phyloP scores from a whole-genome alignment of 2,329 filamentous ascomycete species.

The Botrytis pseudocinerea region DNA sequence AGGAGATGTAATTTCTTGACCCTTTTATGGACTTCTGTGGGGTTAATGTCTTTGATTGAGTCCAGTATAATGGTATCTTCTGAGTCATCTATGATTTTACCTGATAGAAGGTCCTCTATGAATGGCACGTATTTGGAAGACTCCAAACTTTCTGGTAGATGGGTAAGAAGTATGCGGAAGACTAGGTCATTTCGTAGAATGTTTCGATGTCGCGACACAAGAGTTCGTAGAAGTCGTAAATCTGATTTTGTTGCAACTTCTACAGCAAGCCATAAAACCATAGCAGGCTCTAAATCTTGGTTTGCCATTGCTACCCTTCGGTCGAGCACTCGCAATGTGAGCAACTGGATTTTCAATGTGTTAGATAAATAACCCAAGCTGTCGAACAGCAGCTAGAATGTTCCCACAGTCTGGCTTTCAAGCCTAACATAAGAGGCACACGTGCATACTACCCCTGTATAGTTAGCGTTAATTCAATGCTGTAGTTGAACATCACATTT shows the following conservation, averaged over 20 bases:
- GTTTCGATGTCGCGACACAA: slow-evolving; percentile 57
- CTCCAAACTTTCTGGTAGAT: slow-evolving; percentile 69
- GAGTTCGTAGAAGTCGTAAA: slow-evolving; percentile 59
- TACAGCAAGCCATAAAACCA: slow-evolving; percentile 71
- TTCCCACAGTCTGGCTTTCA: neutral
- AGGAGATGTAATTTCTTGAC: slow-evolving; percentile 63
- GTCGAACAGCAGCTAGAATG: slow-evolving; percentile 25
- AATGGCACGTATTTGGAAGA: slow-evolving; percentile 64
- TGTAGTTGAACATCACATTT: slow-evolving; percentile 32
- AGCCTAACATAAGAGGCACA: slow-evolving; percentile 1
- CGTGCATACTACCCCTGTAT: neutral
- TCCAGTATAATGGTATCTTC: slow-evolving; percentile 54
- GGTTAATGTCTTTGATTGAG: slow-evolving; percentile 57
- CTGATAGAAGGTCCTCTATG: slow-evolving; percentile 53
- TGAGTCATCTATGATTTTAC: slow-evolving; percentile 38
- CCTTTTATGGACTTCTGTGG: slow-evolving; percentile 64
- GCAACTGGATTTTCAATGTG: neutral
- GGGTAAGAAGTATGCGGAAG: slow-evolving; percentile 73
- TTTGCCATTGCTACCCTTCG: slow-evolving; percentile 36
- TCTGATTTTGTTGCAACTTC: slow-evolving; percentile 68
- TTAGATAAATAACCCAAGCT: neutral
- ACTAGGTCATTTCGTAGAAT: slow-evolving; percentile 64
- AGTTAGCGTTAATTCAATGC: slow-evolving; percentile 9
- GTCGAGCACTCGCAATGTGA: slow-evolving; percentile 11
- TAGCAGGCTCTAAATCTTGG: slow-evolving; percentile 59